A percentile compares a stretch with the other conserved stretches of the same genome.
These are phyloP conservation scores for Mycena alexandri DNA, from an alignment of 768 basidiomycete genomes.

Conservation along the genomic window DNA sequence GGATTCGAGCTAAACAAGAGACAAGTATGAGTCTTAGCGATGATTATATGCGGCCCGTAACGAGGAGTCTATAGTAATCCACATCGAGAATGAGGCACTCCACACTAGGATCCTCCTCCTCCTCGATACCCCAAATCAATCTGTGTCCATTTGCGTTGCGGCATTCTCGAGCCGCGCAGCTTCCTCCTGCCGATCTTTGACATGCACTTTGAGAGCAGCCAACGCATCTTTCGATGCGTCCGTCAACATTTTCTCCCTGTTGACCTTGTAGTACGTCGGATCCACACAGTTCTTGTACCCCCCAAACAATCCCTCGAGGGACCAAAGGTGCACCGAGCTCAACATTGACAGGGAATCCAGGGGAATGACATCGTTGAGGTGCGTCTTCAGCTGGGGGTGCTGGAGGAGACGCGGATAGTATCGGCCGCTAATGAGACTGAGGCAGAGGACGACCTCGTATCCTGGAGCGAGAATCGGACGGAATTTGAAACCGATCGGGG, in stretches of 20 bases:
- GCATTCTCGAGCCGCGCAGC: conserved; percentile 27
- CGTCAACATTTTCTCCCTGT: conserved; percentile 68
- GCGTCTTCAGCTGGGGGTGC: conserved; percentile 68
- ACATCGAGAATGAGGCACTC: too few species aligned
- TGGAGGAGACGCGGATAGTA: conserved; percentile 82
- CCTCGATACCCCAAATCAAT: background rate
- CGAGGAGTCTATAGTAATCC: background rate
- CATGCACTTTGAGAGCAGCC: conserved; percentile 55
- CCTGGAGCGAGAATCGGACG: conserved; percentile 73
- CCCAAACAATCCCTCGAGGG: conserved; percentile 77
- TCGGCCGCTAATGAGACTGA: conserved; percentile 80
- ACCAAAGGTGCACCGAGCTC: conserved; percentile 69
- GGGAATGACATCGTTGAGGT: conserved; percentile 55
- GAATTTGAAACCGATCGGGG: conserved; percentile 80
- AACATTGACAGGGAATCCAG: conserved; percentile 52
- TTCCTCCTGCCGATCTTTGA: conserved; percentile 43
- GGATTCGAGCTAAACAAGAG: background rate
- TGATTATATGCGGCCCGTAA: background rate
- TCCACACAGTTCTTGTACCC: conserved; percentile 80
- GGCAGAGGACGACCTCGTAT: conserved; percentile 73
- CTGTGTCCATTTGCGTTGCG: conserved; percentile 33
- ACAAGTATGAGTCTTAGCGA: background rate
- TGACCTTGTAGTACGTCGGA: conserved; percentile 68
- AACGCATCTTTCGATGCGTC: conserved; percentile 69
- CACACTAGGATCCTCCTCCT: too few species aligned